Conservation (phyloP, 2,329 filamentous ascomycete species). For the Aspergillus sp. region DNA sequence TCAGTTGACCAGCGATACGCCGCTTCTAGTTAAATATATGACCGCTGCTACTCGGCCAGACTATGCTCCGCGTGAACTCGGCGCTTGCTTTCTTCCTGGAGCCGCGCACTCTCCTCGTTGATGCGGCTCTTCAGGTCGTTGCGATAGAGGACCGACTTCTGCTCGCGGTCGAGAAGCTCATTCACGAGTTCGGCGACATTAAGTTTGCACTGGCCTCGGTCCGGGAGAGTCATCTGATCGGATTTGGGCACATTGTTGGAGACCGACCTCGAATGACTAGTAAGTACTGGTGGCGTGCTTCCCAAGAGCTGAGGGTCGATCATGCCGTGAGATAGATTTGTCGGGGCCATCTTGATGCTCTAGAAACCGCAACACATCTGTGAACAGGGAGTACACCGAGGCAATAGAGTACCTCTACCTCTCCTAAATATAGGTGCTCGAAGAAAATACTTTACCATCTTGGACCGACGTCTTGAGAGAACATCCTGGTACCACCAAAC, state of each 20-base stretch:
- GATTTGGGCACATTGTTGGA: background rate
- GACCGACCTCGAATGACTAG: background rate
- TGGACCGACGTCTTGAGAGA: background rate
- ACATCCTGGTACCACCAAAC: background rate
- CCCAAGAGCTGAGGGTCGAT: background rate
- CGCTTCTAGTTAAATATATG: constrained; percentile 2
- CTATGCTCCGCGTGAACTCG: constrained; percentile 1
- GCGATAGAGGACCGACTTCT: background rate
- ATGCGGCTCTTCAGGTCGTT: constrained; percentile 4
- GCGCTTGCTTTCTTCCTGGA: constrained; percentile 2
- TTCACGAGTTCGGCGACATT: constrained; percentile 1
- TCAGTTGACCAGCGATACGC: background rate
- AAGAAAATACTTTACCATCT: background rate
- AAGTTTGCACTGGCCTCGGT: background rate
- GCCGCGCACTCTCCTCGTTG: background rate
- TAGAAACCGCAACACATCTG: background rate
- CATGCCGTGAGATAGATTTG: background rate
- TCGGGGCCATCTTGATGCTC: background rate
- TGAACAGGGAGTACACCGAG: background rate
- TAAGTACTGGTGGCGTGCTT: background rate
- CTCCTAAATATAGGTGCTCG: background rate
- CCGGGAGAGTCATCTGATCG: background rate
- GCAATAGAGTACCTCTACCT: background rate
- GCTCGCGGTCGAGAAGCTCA: constrained; percentile 2
- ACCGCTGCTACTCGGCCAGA: constrained; percentile 1